These are phyloP conservation scores for Xylaria venustula DNA, from an alignment of 495 filamentous ascomycete genomes.

Conservation along the genomic window DNA sequence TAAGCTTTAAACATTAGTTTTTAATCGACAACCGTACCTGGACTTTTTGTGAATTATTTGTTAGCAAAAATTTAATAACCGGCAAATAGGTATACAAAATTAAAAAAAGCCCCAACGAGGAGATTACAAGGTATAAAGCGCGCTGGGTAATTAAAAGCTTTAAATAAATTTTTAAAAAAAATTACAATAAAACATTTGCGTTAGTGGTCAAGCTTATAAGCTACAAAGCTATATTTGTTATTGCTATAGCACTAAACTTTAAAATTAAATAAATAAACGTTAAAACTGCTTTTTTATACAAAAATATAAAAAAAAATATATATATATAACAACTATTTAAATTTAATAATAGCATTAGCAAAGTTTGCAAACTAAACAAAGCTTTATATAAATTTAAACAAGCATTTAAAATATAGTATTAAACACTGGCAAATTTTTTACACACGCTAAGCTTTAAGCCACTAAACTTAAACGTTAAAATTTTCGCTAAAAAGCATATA, in stretches of 20 bases:
- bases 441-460: background rate
- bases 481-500: too few relatives aligned
- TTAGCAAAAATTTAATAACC: too few relatives aligned
- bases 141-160: background rate
- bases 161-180: slow-evolving; percentile 9
- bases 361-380: background rate
- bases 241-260: background rate
- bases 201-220: too few relatives aligned
- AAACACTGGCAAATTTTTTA: background rate
- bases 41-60: too few relatives aligned
- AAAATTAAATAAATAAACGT: slow-evolving; percentile 1
- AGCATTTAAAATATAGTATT: background rate
- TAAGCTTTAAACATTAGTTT: too few relatives aligned
- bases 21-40: too few relatives aligned
- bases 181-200: slow-evolving; percentile 5
- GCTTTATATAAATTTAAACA: too few relatives aligned
- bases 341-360: background rate
- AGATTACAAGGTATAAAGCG: too few relatives aligned
- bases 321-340: background rate
- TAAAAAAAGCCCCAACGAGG: background rate
- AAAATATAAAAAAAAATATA: background rate
- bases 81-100: slow-evolving; percentile 4
- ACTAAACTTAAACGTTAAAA: background rate
- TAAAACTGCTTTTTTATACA: too few relatives aligned
- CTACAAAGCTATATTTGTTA: background rate